Base-by-base conservation (phyloP, 345 rosid species). In the Pugionium dolabratum region DNA sequence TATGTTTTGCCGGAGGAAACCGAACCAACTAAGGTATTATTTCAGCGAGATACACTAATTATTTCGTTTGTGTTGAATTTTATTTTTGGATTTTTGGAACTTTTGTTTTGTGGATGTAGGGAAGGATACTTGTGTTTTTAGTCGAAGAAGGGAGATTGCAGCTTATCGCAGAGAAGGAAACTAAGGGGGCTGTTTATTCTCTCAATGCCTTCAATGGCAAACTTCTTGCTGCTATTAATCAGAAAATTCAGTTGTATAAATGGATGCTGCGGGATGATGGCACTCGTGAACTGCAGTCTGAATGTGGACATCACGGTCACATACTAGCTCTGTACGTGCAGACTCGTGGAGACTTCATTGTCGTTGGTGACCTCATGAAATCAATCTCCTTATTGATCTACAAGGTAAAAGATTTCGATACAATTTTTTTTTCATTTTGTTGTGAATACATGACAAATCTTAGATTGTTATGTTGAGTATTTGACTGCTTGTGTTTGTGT, bases 221-320 rank as follows among this genome's bases (percentile, higher is more conserved):
- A 67, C 76, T 94, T 58, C 86, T 94, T 7, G 99, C 97, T 70
- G 97, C 91, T 57, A 94, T 94, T 41, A 94, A 91, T 79, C 99
- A 91, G 75, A 91, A 91, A 66, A 91, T 91, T 54, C 99, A 94
- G 75, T 75, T 94, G 69, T 90, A 85, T 71, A 91, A 88, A 78
- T 94, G 97, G 97, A 87, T 83, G 95, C 87, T 81, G 37, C 83
- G 99, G 27, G 97, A 94, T 63, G 99, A 95, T 76, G 90, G 95
- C 68, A 80, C 84, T 35, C 89, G 80, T 36, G 99, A 95, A 73
- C 71, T 94, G 78, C 97, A 91, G 77, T 82, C 96, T 55, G 99
- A 94, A 72, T 87, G 96, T 31, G 97, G 97, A 61, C 97, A 91
- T 77, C 96, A 88, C 10, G 99, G 96, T 46, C 99, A 88, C 80